Base-by-base conservation (phyloP, 1,284 basidiomycete species). In the Sphagnurus paluster region DNA sequence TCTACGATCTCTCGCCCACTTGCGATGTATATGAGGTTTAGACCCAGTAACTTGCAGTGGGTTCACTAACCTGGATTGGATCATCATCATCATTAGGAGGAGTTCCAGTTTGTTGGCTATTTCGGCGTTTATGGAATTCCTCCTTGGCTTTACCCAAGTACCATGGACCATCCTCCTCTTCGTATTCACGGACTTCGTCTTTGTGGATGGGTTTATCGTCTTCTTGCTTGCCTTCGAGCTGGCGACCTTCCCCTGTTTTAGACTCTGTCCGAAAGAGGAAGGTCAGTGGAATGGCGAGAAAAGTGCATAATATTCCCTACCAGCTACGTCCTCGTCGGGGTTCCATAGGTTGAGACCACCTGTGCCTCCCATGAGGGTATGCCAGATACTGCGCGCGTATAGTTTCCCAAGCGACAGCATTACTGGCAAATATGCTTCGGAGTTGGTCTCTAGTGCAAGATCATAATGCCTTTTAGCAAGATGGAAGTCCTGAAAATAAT, bases 391-490 rank as follows among this genome's bases (percentile, higher is more conserved):
- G n/a, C 86, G 81, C 2, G 83, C 60, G 63, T 98, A 92, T 10
- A 99, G 71, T 63, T 90, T 92, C 45, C 82, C 68, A 38, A 99
- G 72, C 4, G 90, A 93, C 16, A 98, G 68, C 21, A 83, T 67
- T 21, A 96, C 90, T 0, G 95, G 93, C 23, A 98, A 70, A 63
- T 92, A 94, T 0, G 94, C 93, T 59, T 97, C 93, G 38, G 73
- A 66, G 59, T 95, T 95, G 3, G 88, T 91, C 55, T 91, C 90
- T 29, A 92, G 68, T 2, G 94, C 92, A 48, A 86, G 69, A 65
- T 99, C 97, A 63, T 98, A 99, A 65, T 96, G 89, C 23, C 97
- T 79, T 68, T 99, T 99, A 0, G 97, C 97, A 13, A 99, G 80
- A 66, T 97, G 90, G 73, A 93, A 99, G 67, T 99, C 96, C 82